Evolutionary conservation across 2,329 filamentous ascomycete species (phyloP).

Genomic region (Teratosphaeria viscida): DNA sequence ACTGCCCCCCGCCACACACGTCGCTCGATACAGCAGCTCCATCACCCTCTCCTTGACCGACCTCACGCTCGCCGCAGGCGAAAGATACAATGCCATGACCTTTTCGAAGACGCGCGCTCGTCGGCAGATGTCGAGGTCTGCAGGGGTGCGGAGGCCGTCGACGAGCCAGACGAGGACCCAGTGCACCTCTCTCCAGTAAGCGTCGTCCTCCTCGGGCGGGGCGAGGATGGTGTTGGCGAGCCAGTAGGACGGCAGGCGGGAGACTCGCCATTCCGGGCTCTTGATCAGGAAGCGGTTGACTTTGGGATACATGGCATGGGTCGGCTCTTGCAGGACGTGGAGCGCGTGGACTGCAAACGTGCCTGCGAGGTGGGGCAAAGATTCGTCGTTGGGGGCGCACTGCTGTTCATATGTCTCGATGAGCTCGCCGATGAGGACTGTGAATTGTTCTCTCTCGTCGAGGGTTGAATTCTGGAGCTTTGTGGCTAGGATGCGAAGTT

Average conservation of each 20-base stretch:
- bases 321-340: constrained; percentile 60
- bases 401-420: constrained; percentile 54
- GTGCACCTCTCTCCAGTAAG: constrained; percentile 59
- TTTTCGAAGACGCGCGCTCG: constrained; percentile 62
- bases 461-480: constrained; percentile 53
- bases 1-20: constrained; percentile 59
- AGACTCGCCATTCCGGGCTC: constrained; percentile 60
- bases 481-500: constrained; percentile 52
- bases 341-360: constrained; percentile 65
- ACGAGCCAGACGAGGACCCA: constrained; percentile 67
- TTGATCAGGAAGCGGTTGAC: constrained; percentile 74
- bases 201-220: constrained; percentile 61
- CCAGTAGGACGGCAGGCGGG: constrained; percentile 48
- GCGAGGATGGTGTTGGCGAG: constrained; percentile 63
- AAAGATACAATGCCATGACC: constrained; percentile 57
- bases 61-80: constrained; percentile 50
- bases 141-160: constrained; percentile 50
- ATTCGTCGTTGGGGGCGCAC: constrained; percentile 31
- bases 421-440: constrained; percentile 69
- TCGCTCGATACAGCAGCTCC: constrained; percentile 53
- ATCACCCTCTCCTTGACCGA: constrained; percentile 52
- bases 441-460: constrained; percentile 66
- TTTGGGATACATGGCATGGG: constrained; percentile 76
- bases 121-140: constrained; percentile 52
- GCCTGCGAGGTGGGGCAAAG: constrained; percentile 61